phyloP scores from a whole-genome alignment of 495 filamentous ascomycete species.

The Penicillium nucicola region DNA sequence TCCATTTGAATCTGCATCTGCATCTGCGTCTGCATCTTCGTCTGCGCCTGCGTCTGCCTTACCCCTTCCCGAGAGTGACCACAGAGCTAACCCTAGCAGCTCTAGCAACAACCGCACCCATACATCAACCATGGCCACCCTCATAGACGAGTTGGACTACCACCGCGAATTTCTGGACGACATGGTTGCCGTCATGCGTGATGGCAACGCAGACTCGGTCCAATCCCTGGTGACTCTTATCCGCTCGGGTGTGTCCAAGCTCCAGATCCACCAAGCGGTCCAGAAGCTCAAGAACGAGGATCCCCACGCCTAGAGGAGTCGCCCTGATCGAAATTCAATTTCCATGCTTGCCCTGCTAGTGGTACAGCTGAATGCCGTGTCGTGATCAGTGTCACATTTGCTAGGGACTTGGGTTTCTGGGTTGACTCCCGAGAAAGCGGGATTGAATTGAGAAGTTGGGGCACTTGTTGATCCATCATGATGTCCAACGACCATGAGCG shows the following conservation, averaged over 20 bases:
- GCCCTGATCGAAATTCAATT: no score
- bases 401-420: no score
- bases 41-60: neutral
- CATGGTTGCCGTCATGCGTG: slow-evolving; percentile 26
- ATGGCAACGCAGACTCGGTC: slow-evolving; percentile 23
- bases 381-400: no score
- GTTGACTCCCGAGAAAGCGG: no score
- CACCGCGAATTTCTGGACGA: slow-evolving; percentile 29
- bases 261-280: slow-evolving; percentile 26
- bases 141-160: slow-evolving; percentile 14
- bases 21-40: neutral
- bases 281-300: slow-evolving; percentile 6
- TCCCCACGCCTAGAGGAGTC: no score
- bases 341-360: no score
- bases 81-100: neutral
- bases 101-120: no score
- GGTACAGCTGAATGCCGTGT: no score
- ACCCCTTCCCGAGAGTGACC: neutral
- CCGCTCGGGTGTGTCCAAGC: slow-evolving; percentile 32
- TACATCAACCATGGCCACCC: no score
- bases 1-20: neutral
- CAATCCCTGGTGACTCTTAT: slow-evolving; percentile 27
- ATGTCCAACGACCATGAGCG: no score
- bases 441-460: no score
- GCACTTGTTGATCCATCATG: neutral